A percentile compares a stretch with the other conserved stretches of the same genome.
These are phyloP conservation scores for Ophiosphaerella korrae DNA, from an alignment of 2,329 filamentous ascomycete species.

Conservation along the genomic window DNA sequence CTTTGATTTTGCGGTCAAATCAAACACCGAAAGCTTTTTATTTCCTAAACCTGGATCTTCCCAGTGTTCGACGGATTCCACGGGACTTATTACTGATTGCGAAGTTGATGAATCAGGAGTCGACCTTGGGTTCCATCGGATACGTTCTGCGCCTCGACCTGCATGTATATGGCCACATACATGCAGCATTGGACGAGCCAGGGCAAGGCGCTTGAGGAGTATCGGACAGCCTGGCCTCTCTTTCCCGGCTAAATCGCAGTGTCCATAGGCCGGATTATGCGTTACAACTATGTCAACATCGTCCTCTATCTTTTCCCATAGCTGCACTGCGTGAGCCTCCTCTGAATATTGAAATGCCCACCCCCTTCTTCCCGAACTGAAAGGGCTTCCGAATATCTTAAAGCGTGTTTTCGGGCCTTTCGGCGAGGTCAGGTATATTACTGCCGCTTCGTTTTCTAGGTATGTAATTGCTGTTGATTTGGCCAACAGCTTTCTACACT, in stretches of 20 bases:
- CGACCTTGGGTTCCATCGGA: slow-evolving; percentile 58
- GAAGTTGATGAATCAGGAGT: too few species aligned
- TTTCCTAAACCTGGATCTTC: slow-evolving; percentile 62
- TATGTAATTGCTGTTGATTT: slow-evolving; percentile 64
- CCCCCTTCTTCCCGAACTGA: slow-evolving; percentile 59
- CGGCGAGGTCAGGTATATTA: slow-evolving; percentile 60
- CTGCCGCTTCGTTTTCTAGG: slow-evolving; percentile 63
- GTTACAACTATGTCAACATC: slow-evolving; percentile 71
- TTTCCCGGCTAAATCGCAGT: slow-evolving; percentile 57
- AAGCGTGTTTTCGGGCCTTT: slow-evolving; percentile 65
- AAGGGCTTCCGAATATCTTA: slow-evolving; percentile 73
- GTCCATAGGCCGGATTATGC: slow-evolving; percentile 68
- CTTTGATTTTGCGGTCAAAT: slow-evolving; percentile 57
- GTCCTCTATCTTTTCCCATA: slow-evolving; percentile 68
- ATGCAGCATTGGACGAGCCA: slow-evolving; percentile 66
- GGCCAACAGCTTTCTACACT: slow-evolving; percentile 61
- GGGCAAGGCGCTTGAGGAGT: slow-evolving; percentile 62
- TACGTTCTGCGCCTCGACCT: slow-evolving; percentile 65
- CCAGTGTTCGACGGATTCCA: slow-evolving; percentile 58
- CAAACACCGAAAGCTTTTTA: slow-evolving; percentile 67
- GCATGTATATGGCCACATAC: slow-evolving; percentile 77
- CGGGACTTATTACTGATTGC: slow-evolving; percentile 43
- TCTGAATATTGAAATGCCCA: slow-evolving; percentile 72
- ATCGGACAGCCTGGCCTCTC: slow-evolving; percentile 62
- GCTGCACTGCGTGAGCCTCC: slow-evolving; percentile 41